Percentiles rank a stretch among this genome's conserved stretches.
phyloP scores from a whole-genome alignment of 495 filamentous ascomycete species.

The Trichocladium antarcticum region DNA sequence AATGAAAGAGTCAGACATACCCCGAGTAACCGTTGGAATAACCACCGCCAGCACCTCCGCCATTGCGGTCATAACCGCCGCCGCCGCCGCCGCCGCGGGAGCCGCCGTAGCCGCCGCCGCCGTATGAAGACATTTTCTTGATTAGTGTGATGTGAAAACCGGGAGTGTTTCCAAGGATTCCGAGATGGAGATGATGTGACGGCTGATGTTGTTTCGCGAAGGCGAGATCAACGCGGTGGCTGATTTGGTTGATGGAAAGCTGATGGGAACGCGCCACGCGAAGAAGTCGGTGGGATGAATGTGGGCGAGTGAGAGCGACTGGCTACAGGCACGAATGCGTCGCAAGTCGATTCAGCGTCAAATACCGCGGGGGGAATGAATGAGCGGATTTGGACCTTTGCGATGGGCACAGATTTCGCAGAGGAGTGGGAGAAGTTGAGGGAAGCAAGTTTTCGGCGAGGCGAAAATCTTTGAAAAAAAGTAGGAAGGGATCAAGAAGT shows the following conservation, averaged over 20 bases:
- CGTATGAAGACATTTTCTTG: constrained; percentile 32
- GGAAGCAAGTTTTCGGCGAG: constrained; percentile 6
- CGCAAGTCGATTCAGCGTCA: background rate
- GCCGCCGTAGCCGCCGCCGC: constrained; percentile 56
- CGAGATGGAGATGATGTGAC: background rate
- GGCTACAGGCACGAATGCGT: constrained; percentile 1
- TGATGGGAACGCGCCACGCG: background rate
- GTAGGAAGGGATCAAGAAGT: constrained; percentile 5
- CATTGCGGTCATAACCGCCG: constrained; percentile 22
- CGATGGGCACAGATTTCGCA: constrained; percentile 2
- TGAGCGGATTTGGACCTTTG: constrained; percentile 9
- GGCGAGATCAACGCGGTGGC: background rate
- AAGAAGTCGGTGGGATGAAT: background rate
- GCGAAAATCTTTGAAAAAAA: constrained; percentile 7
- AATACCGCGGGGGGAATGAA: constrained; percentile 2
- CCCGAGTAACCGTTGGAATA: constrained; percentile 18
- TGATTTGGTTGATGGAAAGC: background rate
- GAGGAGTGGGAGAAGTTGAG: background rate
- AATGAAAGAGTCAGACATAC: constrained; percentile 12
- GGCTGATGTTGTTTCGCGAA: background rate
- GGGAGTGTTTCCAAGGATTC: background rate
- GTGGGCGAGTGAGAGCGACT: constrained; percentile 4
- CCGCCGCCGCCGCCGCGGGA: constrained; percentile 41
- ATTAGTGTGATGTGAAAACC: constrained; percentile 40
- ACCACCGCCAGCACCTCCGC: constrained; percentile 19